Evolutionary conservation across 768 basidiomycete species (phyloP).

Genomic region (Udeniomyces megalosporus): DNA sequence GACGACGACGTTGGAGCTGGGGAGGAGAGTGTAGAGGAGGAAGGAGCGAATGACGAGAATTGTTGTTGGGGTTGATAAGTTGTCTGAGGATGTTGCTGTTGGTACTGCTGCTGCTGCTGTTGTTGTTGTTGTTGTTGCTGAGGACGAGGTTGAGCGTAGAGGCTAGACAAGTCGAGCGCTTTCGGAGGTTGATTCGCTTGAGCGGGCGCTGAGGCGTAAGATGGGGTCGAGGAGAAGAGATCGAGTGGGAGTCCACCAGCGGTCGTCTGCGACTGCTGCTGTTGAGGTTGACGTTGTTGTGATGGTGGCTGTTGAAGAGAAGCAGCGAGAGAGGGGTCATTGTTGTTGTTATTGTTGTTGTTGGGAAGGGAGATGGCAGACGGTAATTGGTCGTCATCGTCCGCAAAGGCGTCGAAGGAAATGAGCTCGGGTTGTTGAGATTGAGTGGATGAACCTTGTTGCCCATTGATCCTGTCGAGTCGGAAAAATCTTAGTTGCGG

Average conservation of each 20-base stretch:
- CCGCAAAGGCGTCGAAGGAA: slow-evolving; percentile 31
- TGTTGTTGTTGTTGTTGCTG: neutral
- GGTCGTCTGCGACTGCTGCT: too few relatives aligned
- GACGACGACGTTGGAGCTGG: too few relatives aligned
- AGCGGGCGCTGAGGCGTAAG: slow-evolving; percentile 13
- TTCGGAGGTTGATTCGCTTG: slow-evolving; percentile 1
- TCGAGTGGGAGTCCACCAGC: slow-evolving; percentile 27
- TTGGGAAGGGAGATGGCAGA: neutral
- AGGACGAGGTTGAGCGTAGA: slow-evolving; percentile 9
- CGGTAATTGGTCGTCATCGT: slow-evolving; percentile 22
- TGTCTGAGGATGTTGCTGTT: too few relatives aligned
- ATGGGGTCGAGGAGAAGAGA: slow-evolving; percentile 23
- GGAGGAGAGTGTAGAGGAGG: too few relatives aligned
- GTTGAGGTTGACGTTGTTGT: neutral
- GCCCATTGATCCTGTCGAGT: neutral
- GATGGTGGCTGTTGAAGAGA: too few relatives aligned
- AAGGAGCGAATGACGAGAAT: too few relatives aligned
- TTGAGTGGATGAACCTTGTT: neutral
- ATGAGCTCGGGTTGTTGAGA: slow-evolving; percentile 24
- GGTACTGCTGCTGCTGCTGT: neutral
- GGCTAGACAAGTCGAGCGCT: slow-evolving; percentile 6
- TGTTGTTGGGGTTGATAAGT: too few relatives aligned
- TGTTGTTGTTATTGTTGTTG: neutral
- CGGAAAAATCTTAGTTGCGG: neutral
- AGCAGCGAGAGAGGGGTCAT: too few relatives aligned